These are phyloP conservation scores for Tulasnella calospora DNA, from an alignment of 768 basidiomycete genomes.

Conservation along the genomic window DNA sequence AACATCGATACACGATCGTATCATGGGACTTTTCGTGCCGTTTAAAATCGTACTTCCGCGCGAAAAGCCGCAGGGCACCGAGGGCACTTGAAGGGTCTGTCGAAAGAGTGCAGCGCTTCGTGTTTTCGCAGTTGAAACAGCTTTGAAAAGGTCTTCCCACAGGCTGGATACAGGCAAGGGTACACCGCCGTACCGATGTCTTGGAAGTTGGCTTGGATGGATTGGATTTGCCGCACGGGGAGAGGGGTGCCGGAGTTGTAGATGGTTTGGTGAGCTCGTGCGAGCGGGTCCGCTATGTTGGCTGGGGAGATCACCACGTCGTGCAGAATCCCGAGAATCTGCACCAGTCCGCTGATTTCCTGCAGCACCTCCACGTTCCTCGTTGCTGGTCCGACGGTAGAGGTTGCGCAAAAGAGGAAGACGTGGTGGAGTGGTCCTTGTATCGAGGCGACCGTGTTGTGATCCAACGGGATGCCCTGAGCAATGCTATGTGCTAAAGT, in stretches of 20 bases:
- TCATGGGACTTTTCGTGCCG: too few relatives aligned
- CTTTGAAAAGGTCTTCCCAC: conserved; percentile 64
- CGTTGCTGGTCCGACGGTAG: conserved; percentile 48
- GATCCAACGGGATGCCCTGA: conserved; percentile 43
- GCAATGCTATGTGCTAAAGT: conserved; percentile 8
- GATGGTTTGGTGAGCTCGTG: conserved; percentile 30
- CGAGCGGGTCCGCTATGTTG: conserved; percentile 38
- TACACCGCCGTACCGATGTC: conserved; percentile 66
- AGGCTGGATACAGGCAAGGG: conserved; percentile 63
- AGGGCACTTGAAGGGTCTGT: conserved; percentile 54
- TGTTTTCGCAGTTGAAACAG: conserved; percentile 67
- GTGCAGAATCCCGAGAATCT: conserved; percentile 74
- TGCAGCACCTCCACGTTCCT: conserved; percentile 51
- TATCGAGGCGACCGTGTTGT: conserved; percentile 61
- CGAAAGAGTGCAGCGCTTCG: conserved; percentile 63
- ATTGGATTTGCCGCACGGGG: conserved; percentile 35
- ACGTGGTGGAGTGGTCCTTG: conserved; percentile 69
- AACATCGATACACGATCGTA: conserved; percentile 31
- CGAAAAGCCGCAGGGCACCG: conserved; percentile 27
- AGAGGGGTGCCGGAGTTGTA: conserved; percentile 37
- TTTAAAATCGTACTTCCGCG: conserved; percentile 28
- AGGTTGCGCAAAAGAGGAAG: conserved; percentile 73
- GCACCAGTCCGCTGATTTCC: conserved; percentile 75
- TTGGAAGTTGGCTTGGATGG: conserved; percentile 30
- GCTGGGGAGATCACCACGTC: conserved; percentile 60